Conservation (phyloP, 441 rosid species). For the Gossypium trilobum region DNA sequence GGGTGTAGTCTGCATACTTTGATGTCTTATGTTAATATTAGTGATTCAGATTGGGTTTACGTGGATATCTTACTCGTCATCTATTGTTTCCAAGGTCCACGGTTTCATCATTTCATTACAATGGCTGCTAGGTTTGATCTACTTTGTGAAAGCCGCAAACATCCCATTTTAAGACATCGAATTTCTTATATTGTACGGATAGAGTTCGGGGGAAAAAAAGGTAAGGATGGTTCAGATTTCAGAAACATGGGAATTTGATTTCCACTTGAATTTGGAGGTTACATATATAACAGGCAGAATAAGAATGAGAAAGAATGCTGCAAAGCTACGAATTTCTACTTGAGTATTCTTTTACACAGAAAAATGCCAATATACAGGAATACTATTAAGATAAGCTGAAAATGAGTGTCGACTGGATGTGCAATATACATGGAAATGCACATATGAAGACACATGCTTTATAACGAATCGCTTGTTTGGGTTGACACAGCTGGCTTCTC, state of each 20-base stretch:
- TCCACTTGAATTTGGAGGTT: neutral
- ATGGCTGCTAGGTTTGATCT: neutral
- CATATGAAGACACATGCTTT: slow-evolving; percentile 12
- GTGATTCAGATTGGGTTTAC: neutral
- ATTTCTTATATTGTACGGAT: no score
- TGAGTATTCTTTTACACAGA: slow-evolving; percentile 13
- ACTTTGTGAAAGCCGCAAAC: no score
- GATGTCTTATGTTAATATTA: neutral
- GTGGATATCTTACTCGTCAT: slow-evolving; percentile 1
- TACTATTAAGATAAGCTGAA: neutral
- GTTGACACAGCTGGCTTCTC: slow-evolving; percentile 38
- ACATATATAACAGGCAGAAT: neutral
- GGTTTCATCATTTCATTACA: neutral
- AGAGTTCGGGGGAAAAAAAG: neutral
- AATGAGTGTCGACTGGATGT: neutral
- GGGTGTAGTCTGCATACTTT: neutral
- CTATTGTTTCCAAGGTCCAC: neutral
- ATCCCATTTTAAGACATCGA: no score
- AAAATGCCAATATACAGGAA: slow-evolving; percentile 29
- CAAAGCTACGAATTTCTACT: slow-evolving; percentile 12
- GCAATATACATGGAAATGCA: slow-evolving; percentile 12
- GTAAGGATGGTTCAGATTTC: neutral
- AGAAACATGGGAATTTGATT: neutral
- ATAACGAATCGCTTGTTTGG: neutral
- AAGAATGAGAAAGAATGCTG: slow-evolving; percentile 25